Conservation (phyloP, 768 basidiomycete genomes). For the Russula dissimulans region DNA sequence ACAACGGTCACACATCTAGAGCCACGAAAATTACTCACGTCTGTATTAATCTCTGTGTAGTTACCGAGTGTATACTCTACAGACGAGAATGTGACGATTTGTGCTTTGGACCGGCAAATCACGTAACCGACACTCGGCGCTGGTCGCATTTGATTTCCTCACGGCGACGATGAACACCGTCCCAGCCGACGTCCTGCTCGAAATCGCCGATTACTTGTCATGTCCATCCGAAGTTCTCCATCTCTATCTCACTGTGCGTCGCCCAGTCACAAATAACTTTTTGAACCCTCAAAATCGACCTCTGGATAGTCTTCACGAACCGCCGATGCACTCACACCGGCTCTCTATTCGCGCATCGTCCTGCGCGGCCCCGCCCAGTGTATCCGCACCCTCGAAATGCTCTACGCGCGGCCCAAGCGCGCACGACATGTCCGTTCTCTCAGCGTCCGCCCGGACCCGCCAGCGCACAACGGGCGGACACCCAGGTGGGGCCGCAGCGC, state of each 20-base stretch:
- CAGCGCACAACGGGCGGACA: not conserved
- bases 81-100: not conserved
- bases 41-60: not conserved
- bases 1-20: not conserved
- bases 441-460: constrained; percentile 34
- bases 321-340: constrained; percentile 42
- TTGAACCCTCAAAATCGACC: too few species aligned
- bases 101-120: not conserved
- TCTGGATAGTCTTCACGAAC: constrained; percentile 42
- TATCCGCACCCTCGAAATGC: constrained; percentile 55
- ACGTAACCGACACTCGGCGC: too few species aligned
- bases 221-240: constrained; percentile 46
- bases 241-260: constrained; percentile 50
- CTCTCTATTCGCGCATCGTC: constrained; percentile 50
- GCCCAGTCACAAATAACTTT: not conserved
- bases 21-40: not conserved
- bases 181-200: constrained; percentile 59
- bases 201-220: constrained; percentile 48
- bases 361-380: constrained; percentile 53
- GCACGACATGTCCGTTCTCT: constrained; percentile 62
- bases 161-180: constrained; percentile 15
- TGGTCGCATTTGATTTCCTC: not conserved
- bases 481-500: constrained; percentile 18
- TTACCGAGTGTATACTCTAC: not conserved
- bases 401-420: constrained; percentile 41